Base-by-base conservation (phyloP, 352 stramenopile genomes). In the Albugo laibachii region DNA sequence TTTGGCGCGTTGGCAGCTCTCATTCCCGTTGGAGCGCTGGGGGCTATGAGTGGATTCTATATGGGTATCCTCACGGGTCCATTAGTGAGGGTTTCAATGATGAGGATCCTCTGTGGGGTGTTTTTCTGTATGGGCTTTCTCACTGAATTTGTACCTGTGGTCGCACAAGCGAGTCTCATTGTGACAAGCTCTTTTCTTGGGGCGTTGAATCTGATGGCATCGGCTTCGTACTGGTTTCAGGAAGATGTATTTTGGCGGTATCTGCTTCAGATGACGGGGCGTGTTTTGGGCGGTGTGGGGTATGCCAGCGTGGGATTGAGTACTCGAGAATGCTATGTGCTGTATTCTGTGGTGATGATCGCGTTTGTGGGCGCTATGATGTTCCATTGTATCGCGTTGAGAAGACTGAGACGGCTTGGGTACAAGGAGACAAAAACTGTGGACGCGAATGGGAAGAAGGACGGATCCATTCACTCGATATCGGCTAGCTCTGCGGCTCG, bases 401-500 rank as follows among this genome's bases (percentile, higher is more conserved):
- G 61, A 46, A 49, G 59, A 13, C 43, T 65, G 20, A 47, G 45
- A 13, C 47, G 79, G 35, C 54, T 59, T 13, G 73, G 60, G 55
- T 55, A 56, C 18, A 61, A 31, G 3, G 24, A 31, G 8, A 3
- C 24, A 8, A 31, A 54, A 3, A 38, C 52, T 19, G 38, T 45
- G 13, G 11, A 34, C 21, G 2, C 10, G 24, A 34, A 20, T 27
- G 42, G 13, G 16, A 34, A 31, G 35, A 2, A 58, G 41, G 19
- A 60, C 60, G 36, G 58, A 19, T 8, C 56, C 66, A 40, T 76
- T 66, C 36, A 54, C 72, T 1, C 65, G 2, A 67, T 89, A 11
- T 84, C 73, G 24, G 79, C 79, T 2, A 84, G 79, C 37, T 86
- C 74, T 0, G 79, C 88, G 19, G 79, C 76, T 12, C 71, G 79